These are phyloP conservation scores for Macadamia tetraphylla DNA, from an alignment of 164 flowering plant species.

Conservation along the genomic window DNA sequence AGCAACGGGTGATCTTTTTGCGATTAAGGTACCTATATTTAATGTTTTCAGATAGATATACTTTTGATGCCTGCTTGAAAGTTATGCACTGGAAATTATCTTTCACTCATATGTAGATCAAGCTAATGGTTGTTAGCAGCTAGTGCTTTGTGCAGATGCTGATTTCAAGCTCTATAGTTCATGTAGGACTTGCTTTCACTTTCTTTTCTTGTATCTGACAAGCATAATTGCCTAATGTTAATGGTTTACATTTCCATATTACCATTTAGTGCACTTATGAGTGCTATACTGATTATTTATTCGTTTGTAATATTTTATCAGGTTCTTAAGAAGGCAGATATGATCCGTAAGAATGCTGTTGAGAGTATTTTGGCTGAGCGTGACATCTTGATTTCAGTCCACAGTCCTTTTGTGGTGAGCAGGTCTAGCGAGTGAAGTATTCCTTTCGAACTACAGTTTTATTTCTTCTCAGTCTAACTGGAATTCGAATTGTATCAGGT, in stretches of 20 bases:
- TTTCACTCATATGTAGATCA: too few relatives aligned
- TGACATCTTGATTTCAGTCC: slow-evolving; percentile 91
- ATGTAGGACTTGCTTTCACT: too few relatives aligned
- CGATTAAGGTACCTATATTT: slow-evolving; percentile 70
- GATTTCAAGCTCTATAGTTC: too few relatives aligned
- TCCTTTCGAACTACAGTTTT: neutral
- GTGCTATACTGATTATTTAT: neutral
- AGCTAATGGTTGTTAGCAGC: too few relatives aligned
- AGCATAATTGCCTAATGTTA: neutral
- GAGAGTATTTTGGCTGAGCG: slow-evolving; percentile 99
- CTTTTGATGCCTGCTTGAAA: too few relatives aligned
- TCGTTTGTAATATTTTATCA: slow-evolving; percentile 20
- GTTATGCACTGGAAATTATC: too few relatives aligned
- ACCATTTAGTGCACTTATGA: neutral
- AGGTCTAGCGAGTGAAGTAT: slow-evolving; percentile 18
- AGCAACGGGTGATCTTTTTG: slow-evolving; percentile 98
- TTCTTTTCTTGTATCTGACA: slow-evolving; percentile 2
- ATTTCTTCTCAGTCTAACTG: slow-evolving; percentile 20
- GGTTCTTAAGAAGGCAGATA: slow-evolving; percentile 98
- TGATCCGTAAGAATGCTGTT: slow-evolving; percentile 99
- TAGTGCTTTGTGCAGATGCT: too few relatives aligned
- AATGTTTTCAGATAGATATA: neutral
- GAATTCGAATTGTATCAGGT: slow-evolving; percentile 46
- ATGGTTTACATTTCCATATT: neutral
- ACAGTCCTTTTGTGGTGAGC: slow-evolving; percentile 99